These are phyloP conservation scores for Aureobasidium sp. DNA, from an alignment of 2,329 filamentous ascomycete genomes.

Conservation along the genomic window DNA sequence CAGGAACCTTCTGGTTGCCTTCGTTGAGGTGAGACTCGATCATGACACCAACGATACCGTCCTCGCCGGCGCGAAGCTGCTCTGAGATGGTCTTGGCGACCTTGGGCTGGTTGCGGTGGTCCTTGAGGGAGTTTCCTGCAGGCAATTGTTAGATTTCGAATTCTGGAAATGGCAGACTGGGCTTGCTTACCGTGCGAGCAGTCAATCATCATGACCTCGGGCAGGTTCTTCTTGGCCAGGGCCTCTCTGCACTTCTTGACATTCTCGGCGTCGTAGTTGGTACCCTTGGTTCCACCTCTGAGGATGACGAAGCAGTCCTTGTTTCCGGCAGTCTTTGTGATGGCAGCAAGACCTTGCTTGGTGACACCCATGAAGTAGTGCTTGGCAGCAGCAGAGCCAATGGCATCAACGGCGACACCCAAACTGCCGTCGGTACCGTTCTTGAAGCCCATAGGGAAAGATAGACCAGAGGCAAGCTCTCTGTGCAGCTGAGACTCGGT, in stretches of 20 bases:
- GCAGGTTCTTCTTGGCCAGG: slow-evolving; percentile 72
- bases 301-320: slow-evolving; percentile 97
- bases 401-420: slow-evolving; percentile 88
- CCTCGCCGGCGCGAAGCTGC: slow-evolving; percentile 80
- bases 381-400: slow-evolving; percentile 67
- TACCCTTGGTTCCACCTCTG: slow-evolving; percentile 80
- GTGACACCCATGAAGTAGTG: slow-evolving; percentile 99
- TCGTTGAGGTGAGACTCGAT: slow-evolving; percentile 98
- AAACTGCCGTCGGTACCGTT: slow-evolving; percentile 95
- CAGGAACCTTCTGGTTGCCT: slow-evolving; percentile 66
- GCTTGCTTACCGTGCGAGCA: slow-evolving; percentile 75
- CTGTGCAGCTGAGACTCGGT: slow-evolving; percentile 96
- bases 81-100: slow-evolving; percentile 75
- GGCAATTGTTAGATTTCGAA: slow-evolving; percentile 15
- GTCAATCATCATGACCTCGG: slow-evolving; percentile 91
- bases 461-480: slow-evolving; percentile 87
- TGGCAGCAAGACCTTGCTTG: slow-evolving; percentile 91
- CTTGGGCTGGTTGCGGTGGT: slow-evolving; percentile 95
- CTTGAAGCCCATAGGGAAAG: slow-evolving; percentile 98
- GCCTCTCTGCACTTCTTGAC: slow-evolving; percentile 72
- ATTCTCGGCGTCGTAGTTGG: slow-evolving; percentile 85
- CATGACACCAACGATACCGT: slow-evolving; percentile 90
- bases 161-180: neutral
- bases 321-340: slow-evolving; percentile 87
- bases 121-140: slow-evolving; percentile 87